Base-by-base conservation (phyloP, 257 asterid species). In the Primulina huaijiensis region DNA sequence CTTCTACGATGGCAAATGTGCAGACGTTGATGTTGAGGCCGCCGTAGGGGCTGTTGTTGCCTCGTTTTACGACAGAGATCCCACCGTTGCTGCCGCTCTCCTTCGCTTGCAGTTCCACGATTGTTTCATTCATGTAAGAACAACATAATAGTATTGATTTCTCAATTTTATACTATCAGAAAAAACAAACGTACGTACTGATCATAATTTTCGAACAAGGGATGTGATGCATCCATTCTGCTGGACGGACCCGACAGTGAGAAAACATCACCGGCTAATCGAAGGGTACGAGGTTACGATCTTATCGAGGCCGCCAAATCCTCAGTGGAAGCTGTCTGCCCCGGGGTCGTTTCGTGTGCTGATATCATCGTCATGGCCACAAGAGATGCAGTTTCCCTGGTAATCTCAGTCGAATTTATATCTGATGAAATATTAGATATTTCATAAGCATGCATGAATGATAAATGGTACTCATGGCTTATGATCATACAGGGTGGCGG, bases 41-140 rank as follows among this genome's bases (percentile, higher is more conserved):
- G 3, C 75, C 2, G 83, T 82, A 2, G 56, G 27, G 0, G 40
- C 27, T 1, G 77, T 86, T 4, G 52, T 82, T 0, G 16, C 3
- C 30, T 38, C 19, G 20, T 57, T 71, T 84, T 74, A 11, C 62
- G 2, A 0, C 3, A 80, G 10, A 53, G 86, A 86, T 67, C 67
- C 34, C 8, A 72, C 76, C 71, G 73, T 84, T 53, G 57, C 79
- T 0, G 82, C 92, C 21, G 87, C 88, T 9, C 86, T 86, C 9
- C 83, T 86, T 2, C 86, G 92, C 68, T 61, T 86, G 89, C 92
- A 86, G 17, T 84, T 86, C 25, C 92, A 86, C 12, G 89, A 86
- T 17, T 86, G 92, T 65, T 86, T 86, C 55, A 87, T 86, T 74
- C 77, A 65, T 8, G 89, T 86, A 65, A 76, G 87, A 72, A 10